Conservation (phyloP, 257 asterid species). For the Jacaranda mimosifolia region DNA sequence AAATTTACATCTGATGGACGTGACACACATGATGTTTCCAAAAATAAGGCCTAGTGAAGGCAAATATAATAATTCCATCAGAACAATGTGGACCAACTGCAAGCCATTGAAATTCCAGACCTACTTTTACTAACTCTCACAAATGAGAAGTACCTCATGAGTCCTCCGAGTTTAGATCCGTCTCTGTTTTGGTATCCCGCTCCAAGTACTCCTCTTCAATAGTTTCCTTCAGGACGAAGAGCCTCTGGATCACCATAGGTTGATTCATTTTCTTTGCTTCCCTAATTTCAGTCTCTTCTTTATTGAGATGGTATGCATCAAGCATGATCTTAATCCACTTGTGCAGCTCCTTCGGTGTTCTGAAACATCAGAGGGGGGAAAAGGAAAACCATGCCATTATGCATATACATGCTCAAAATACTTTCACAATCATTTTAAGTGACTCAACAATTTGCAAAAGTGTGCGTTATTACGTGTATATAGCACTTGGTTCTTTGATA, state of each 20-base stretch:
- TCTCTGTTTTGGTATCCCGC: conserved; percentile 44
- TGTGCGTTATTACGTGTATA: conserved; percentile 66
- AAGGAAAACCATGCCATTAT: background rate
- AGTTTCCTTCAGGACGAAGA: conserved; percentile 81
- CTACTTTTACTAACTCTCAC: conserved; percentile 15
- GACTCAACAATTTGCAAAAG: background rate
- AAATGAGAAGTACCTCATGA: conserved; percentile 32
- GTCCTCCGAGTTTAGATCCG: conserved; percentile 44
- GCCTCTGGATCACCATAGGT: conserved; percentile 91
- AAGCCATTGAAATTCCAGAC: conserved; percentile 7
- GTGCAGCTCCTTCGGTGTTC: conserved; percentile 95
- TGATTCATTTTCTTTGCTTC: conserved; percentile 85
- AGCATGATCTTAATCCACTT: conserved; percentile 92
- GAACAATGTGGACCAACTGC: background rate
- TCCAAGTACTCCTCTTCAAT: conserved; percentile 91
- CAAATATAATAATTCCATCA: background rate
- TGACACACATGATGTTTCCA: background rate
- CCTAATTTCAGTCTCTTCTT: conserved; percentile 88
- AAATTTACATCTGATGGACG: conserved; percentile 25
- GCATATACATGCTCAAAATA: background rate
- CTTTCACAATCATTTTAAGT: background rate
- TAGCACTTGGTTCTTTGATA: conserved; percentile 70
- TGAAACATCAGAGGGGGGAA: conserved; percentile 40
- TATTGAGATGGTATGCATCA: conserved; percentile 82
- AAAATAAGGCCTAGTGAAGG: background rate